phyloP scores from a whole-genome alignment of 257 asterid genomes.

The Solanum dulcamara region DNA sequence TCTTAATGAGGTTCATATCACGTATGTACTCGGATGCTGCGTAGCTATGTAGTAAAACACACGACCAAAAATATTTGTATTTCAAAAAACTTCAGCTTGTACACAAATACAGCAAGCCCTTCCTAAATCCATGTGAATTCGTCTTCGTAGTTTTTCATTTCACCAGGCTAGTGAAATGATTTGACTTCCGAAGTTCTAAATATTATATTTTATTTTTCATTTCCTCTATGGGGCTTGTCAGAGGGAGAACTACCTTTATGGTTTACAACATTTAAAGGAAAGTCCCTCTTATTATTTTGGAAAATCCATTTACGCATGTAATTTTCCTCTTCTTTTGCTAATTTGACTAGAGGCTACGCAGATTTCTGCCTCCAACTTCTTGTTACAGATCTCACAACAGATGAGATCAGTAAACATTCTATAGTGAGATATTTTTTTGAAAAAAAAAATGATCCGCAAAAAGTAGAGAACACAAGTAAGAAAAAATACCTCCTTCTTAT shows the following conservation, averaged over 20 bases:
- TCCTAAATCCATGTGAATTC: neutral
- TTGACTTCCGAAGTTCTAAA: neutral
- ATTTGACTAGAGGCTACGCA: too few species aligned
- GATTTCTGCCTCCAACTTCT: too few species aligned
- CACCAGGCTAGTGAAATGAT: neutral
- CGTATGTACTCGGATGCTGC: neutral
- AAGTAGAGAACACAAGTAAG: neutral
- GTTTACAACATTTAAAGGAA: neutral
- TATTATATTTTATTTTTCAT: neutral
- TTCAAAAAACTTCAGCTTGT: neutral
- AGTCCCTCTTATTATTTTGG: too few species aligned
- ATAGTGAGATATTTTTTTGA: too few species aligned
- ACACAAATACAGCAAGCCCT: neutral
- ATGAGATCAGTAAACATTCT: too few species aligned
- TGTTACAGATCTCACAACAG: too few species aligned
- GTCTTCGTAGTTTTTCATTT: too few species aligned
- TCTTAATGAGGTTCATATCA: neutral
- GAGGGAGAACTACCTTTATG: neutral
- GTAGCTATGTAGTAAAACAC: neutral
- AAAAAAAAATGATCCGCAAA: neutral
- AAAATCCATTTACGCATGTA: neutral
- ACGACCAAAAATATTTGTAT: too few species aligned
- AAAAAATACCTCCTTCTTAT: constrained; percentile 38
- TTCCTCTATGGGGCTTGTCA: neutral
- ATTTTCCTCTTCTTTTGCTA: neutral